Conservation (phyloP, 306 rosid species). For the Medicago lupulina region DNA sequence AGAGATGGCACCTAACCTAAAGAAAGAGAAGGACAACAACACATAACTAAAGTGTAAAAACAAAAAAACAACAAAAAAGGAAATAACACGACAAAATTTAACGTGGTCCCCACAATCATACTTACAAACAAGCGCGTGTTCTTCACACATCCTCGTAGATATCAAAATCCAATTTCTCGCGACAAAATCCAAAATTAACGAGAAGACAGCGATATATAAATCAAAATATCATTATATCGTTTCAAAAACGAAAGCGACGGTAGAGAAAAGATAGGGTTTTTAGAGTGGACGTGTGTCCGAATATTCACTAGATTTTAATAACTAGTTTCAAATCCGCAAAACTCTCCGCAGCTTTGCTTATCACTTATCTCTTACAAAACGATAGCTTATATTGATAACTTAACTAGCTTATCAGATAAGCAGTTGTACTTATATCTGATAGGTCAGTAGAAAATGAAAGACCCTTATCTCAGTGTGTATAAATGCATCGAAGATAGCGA, state of each 20-base stretch:
- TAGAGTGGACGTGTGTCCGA: slow-evolving; percentile 77
- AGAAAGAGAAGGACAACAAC: slow-evolving; percentile 13
- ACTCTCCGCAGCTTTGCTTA: background rate
- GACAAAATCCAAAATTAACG: slow-evolving; percentile 24
- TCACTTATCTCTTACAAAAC: slow-evolving; percentile 45
- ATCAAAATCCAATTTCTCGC: background rate
- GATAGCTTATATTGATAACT: background rate
- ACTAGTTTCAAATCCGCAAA: slow-evolving; percentile 75
- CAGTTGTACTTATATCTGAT: slow-evolving; percentile 3
- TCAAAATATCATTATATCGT: background rate
- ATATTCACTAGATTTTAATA: slow-evolving; percentile 79
- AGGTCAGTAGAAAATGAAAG: slow-evolving; percentile 67
- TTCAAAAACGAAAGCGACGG: slow-evolving; percentile 54
- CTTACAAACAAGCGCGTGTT: slow-evolving; percentile 33
- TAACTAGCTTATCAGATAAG: rapidly evolving
- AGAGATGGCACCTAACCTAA: background rate
- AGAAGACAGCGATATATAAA: background rate
- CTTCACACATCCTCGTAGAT: slow-evolving; percentile 12
- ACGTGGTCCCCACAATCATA: slow-evolving; percentile 15
- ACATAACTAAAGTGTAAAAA: background rate
- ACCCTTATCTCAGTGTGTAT: slow-evolving; percentile 46
- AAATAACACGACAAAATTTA: slow-evolving; percentile 4
- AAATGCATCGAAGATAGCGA: slow-evolving; percentile 86
- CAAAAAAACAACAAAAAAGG: background rate
- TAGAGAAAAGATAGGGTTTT: slow-evolving; percentile 35